These are phyloP conservation scores for Torulaspora maleeae DNA, from an alignment of 805 yeast species.

Conservation along the genomic window DNA sequence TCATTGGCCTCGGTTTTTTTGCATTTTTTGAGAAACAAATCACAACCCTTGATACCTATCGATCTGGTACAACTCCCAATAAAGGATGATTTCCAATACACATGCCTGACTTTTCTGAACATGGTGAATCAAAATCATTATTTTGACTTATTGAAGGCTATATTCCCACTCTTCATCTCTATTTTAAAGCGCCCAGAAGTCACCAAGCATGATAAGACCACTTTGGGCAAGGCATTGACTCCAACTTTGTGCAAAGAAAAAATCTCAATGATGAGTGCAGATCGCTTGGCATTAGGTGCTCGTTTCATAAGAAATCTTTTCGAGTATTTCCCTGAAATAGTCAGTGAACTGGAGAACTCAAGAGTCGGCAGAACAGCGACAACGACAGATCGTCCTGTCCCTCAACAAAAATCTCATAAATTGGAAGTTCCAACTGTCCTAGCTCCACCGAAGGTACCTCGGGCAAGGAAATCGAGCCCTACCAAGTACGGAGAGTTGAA, in stretches of 20 bases:
- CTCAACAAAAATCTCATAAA: background rate
- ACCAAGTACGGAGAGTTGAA: constrained; percentile 10
- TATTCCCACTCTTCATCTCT: constrained; percentile 45
- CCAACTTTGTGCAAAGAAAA: constrained; percentile 55
- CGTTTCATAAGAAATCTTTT: constrained; percentile 52
- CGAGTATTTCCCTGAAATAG: constrained; percentile 44
- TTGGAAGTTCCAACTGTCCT: background rate
- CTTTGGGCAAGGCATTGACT: constrained; percentile 43
- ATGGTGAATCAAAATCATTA: constrained; percentile 35
- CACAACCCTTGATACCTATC: constrained; percentile 51
- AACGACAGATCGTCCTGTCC: background rate
- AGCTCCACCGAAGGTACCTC: constrained; percentile 23
- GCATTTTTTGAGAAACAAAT: constrained; percentile 47
- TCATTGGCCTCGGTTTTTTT: constrained; percentile 41
- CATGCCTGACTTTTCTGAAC: constrained; percentile 35
- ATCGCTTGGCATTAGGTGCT: constrained; percentile 46
- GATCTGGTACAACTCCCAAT: constrained; percentile 50
- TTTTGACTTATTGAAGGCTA: constrained; percentile 36
- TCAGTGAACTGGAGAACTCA: constrained; percentile 15
- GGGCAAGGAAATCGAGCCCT: constrained; percentile 29
- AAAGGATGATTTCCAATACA: constrained; percentile 44
- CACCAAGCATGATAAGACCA: constrained; percentile 42
- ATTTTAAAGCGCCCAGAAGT: constrained; percentile 36
- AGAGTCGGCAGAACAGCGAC: constrained; percentile 8
- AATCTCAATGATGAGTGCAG: constrained; percentile 41